Evolutionary conservation across 1,284 basidiomycete species (phyloP).

Genomic region (Ceratobasidium sp.): DNA sequence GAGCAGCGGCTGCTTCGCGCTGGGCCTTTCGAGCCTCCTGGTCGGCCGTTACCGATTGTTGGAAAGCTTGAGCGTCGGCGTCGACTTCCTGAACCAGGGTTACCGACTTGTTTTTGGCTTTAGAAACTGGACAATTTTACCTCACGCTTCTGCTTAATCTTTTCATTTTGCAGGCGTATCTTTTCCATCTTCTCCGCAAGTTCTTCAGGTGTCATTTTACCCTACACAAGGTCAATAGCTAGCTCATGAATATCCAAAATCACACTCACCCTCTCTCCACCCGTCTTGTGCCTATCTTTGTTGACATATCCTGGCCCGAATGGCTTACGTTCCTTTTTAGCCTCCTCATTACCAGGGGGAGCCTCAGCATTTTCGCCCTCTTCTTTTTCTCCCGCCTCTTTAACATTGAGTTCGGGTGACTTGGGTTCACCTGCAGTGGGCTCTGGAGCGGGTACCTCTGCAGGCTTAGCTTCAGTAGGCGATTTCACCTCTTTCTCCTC

Average conservation of each 20-base stretch:
- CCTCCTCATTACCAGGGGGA: not conserved
- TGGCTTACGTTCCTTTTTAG: constrained; percentile 22
- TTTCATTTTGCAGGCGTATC: constrained; percentile 79
- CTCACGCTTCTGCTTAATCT: constrained; percentile 76
- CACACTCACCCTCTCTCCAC: constrained; percentile 20
- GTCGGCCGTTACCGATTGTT: constrained; percentile 62
- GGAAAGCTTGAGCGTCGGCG: constrained; percentile 79
- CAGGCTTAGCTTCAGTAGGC: constrained; percentile 3
- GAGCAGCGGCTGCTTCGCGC: constrained; percentile 23
- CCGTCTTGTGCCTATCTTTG: constrained; percentile 35
- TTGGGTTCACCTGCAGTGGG: not conserved
- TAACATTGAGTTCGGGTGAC: not conserved
- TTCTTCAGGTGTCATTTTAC: constrained; percentile 75
- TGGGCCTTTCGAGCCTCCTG: constrained; percentile 44
- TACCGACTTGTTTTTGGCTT: no score
- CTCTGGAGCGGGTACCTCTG: constrained; percentile 3
- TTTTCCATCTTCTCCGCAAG: constrained; percentile 73
- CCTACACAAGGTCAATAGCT: constrained; percentile 53
- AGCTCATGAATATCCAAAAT: not conserved
- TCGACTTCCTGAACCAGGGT: constrained; percentile 62
- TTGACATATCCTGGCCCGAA: constrained; percentile 28
- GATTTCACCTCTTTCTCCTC: constrained; percentile 14
- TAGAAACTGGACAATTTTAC: constrained; percentile 59
- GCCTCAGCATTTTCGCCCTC: not conserved
- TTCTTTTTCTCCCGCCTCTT: not conserved